Evolutionary conservation across 805 yeast species (phyloP), one percentile per base, ranked within the genome.

Genomic region (Diddensiella caesifluorescens): DNA sequence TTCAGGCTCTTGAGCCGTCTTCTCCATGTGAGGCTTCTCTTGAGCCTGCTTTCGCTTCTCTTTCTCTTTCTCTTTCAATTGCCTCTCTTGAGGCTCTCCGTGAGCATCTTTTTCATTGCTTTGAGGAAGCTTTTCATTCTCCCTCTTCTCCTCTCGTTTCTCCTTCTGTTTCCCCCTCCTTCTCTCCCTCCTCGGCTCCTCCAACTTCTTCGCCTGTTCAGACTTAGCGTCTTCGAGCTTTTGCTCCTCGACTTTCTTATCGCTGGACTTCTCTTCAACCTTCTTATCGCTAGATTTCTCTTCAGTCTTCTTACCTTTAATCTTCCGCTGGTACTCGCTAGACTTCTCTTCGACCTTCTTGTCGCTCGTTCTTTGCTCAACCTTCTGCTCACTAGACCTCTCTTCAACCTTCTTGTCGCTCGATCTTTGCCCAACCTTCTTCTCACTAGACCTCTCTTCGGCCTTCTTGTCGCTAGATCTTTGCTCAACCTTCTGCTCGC

Each of bases 201-300:
- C 34, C 4, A 21, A n/a, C 34, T 7, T 16, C 4, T 21, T 15
- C 21, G 15, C 19, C 5, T 21, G 16, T 22, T 27, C 28, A 7
- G 40, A 37, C 21, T 37, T 26, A n/a, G 23, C 9, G 18, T 25
- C 6, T 10, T 18, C 22, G 22, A 25, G 27, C 13, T 37, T 27
- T 4, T 18, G 4, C 4, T 10, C 5, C n/a, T 26, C 40, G 23
- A 4, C 15, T 4, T n/a, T n/a, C n/a, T n/a, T n/a, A n/a, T n/a
- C n/a, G n/a, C n/a, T n/a, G n/a, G n/a, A n/a, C n/a, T n/a, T n/a
- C n/a, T n/a, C n/a, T n/a, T n/a, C n/a, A n/a, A n/a, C n/a, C n/a
- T n/a, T n/a, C n/a, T n/a, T n/a, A n/a, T n/a, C n/a, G n/a, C n/a
- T n/a, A n/a, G n/a, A n/a, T n/a, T n/a, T n/a, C n/a, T n/a, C n/a